Base-by-base conservation (phyloP, 495 filamentous ascomycete genomes). In the Pyrenopolyporus hunteri region DNA sequence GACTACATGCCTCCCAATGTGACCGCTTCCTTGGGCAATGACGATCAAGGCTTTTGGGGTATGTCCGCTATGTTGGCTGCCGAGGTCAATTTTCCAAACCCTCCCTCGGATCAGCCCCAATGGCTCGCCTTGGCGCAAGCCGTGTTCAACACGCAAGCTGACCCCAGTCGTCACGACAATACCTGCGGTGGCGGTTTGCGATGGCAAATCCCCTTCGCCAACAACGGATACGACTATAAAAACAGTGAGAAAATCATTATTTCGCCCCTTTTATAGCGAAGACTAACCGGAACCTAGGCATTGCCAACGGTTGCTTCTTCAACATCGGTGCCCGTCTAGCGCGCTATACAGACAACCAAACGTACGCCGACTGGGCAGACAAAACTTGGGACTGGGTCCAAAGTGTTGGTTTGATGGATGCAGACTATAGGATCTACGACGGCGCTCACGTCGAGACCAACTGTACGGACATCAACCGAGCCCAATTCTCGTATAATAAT, bases 41-140 rank as follows among this genome's bases (percentile, higher is more conserved):
- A 93, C 64, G 90, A 93, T 57, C 89, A 93, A 70, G 87, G 87
- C 1, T 93, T 92, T 69, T 95, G 91, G 91, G 89, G 79, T 19
- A 78, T 93, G 63, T 83, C 87, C n/a, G 84, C 87, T 22, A 87
- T 95, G 72, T 80, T 87, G 8, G 91, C 89, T 2, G 84, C 87
- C 35, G 91, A 95, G 68, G 79, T 86, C 55, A 81, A 81, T 48
- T 93, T 87, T 62, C 88, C 89, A 13, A 75, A 89, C 56, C 81
- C 84, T 9, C 75, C 82, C 3, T 42, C 55, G 0, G 84, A 81
- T 47, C 65, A 85, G 58, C 86, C 83, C 14, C 86, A 88, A 36
- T 93, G 90, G 90, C 78, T 93, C 6, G 80, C 85, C 1, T 78
- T 92, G 0, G 89, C 87, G 1, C 86, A 92, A 70, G 88, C 82